Evolutionary conservation across 108 stramenopile species (phyloP).

Genomic region (Mayamaea pseudoterrestris): DNA sequence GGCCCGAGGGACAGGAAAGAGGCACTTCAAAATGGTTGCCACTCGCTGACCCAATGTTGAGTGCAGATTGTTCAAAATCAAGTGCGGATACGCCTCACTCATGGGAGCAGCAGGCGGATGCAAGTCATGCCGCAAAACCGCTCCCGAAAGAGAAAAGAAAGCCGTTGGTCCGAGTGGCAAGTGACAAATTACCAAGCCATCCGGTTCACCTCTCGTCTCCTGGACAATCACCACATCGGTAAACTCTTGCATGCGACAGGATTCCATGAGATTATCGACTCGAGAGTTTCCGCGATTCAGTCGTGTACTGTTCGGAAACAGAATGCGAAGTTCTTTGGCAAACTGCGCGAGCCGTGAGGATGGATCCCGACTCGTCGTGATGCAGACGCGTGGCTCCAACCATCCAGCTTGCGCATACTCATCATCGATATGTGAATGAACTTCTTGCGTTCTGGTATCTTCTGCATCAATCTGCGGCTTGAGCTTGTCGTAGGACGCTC

Average conservation of each 20-base stretch:
- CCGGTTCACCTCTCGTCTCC: slow-evolving; percentile 98
- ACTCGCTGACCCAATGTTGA: slow-evolving; percentile 82
- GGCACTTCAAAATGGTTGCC: slow-evolving; percentile 86
- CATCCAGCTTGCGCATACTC: slow-evolving; percentile 94
- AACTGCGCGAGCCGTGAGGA: slow-evolving; percentile 92
- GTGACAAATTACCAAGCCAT: slow-evolving; percentile 95
- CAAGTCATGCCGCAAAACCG: slow-evolving; percentile 94
- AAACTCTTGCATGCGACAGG: slow-evolving; percentile 84
- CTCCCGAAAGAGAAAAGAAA: slow-evolving; percentile 83
- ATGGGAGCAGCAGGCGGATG: slow-evolving; percentile 88
- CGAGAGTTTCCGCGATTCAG: slow-evolving; percentile 94
- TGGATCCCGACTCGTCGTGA: slow-evolving; percentile 94
- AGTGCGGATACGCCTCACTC: slow-evolving; percentile 91
- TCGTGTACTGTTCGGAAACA: slow-evolving; percentile 89
- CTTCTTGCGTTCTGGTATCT: slow-evolving; percentile 51
- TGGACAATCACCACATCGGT: slow-evolving; percentile 94
- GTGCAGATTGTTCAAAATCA: slow-evolving; percentile 83
- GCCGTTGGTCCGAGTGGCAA: slow-evolving; percentile 97
- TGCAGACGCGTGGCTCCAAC: slow-evolving; percentile 88
- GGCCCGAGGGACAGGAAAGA: slow-evolving; percentile 89
- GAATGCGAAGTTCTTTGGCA: slow-evolving; percentile 93
- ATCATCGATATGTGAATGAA: slow-evolving; percentile 78
- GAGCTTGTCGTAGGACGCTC: slow-evolving; percentile 65
- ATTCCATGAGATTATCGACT: slow-evolving; percentile 86
- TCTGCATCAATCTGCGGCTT: slow-evolving; percentile 70